Conservation (phyloP, 2,329 filamentous ascomycete genomes). For the Catunica adiposa region DNA sequence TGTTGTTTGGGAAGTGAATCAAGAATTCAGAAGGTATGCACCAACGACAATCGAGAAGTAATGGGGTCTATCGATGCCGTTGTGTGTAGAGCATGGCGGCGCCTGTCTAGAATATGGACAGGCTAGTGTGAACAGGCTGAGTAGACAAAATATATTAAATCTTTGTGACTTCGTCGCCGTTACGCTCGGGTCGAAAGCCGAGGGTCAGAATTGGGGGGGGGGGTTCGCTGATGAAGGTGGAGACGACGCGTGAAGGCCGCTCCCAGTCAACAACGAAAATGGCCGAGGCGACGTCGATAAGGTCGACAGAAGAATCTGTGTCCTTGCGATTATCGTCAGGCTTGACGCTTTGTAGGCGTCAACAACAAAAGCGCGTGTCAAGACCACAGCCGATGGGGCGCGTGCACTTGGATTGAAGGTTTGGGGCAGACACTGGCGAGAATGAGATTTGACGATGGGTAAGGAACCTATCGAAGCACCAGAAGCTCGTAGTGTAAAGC, state of each 20-base stretch:
- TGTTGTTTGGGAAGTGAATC: constrained; percentile 21
- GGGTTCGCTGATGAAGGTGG: background rate
- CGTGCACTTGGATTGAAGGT: background rate
- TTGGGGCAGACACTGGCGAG: background rate
- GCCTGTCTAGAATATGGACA: constrained; percentile 20
- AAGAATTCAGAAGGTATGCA: no score
- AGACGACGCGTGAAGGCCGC: background rate
- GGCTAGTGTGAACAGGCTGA: background rate
- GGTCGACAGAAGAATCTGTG: background rate
- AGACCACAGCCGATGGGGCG: background rate
- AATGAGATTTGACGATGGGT: background rate
- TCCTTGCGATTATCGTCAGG: background rate
- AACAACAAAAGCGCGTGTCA: background rate
- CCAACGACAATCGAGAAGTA: background rate
- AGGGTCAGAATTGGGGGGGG: background rate
- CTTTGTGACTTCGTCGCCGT: background rate
- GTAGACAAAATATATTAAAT: background rate
- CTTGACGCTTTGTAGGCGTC: background rate
- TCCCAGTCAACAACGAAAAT: background rate
- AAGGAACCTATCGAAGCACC: background rate
- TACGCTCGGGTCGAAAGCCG: background rate
- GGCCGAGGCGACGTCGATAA: background rate
- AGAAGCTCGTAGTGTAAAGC: background rate
- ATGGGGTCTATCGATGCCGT: constrained; percentile 9
- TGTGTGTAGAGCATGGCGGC: constrained; percentile 37